phyloP scores from a whole-genome alignment of 495 filamentous ascomycete species.

The Aspergillus heteromorphus region DNA sequence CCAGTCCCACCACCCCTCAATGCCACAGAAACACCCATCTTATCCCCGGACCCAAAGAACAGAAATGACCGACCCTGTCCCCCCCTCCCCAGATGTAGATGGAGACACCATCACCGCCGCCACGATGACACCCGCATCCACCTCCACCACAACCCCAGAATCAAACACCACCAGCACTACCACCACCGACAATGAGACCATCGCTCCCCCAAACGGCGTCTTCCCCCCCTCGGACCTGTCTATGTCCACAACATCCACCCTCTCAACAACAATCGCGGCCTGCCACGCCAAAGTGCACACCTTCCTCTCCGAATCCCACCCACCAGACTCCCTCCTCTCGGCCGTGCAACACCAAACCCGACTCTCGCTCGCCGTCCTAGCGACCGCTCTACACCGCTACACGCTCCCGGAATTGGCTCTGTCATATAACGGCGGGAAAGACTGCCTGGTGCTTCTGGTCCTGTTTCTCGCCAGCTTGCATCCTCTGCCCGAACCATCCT shows the following conservation, averaged over 20 bases:
- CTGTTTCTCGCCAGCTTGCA: conserved; percentile 71
- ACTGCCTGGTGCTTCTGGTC: conserved; percentile 91
- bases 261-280: conserved; percentile 48
- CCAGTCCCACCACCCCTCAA: background rate
- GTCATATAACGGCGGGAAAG: conserved; percentile 97
- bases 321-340: conserved; percentile 50
- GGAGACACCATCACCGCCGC: background rate
- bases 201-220: background rate
- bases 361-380: conserved; percentile 63
- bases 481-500: no score
- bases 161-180: background rate
- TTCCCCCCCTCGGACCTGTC: background rate
- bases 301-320: conserved; percentile 61
- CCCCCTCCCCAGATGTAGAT: conserved; percentile 1
- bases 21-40: background rate
- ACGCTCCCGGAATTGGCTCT: conserved; percentile 73
- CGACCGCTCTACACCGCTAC: conserved; percentile 66
- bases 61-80: conserved; percentile 1
- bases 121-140: background rate
- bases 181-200: background rate
- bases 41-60: background rate
- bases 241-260: conserved; percentile 12
- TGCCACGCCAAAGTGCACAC: conserved; percentile 59
- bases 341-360: conserved; percentile 68
- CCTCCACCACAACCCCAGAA: background rate